Evolutionary conservation across 441 rosid genomes (phyloP).

Genomic region (Brassica hybrid): DNA sequence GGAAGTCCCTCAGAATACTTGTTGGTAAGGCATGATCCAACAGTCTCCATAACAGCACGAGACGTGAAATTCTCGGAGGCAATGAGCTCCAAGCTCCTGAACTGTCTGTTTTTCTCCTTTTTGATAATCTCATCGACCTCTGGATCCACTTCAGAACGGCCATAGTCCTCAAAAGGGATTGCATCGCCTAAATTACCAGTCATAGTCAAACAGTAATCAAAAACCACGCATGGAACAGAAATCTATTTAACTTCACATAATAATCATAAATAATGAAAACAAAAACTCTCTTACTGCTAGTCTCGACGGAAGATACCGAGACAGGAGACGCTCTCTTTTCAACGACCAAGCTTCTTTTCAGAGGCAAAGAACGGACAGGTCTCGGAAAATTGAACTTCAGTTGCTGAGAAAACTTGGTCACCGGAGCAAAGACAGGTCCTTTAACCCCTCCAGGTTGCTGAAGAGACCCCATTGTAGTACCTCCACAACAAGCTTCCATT

Average conservation of each 20-base stretch:
- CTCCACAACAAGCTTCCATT: conserved; percentile 62
- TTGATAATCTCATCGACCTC: conserved; percentile 65
- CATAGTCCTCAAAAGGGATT: conserved; percentile 57
- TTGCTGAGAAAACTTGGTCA: conserved; percentile 49
- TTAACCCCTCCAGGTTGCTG: conserved; percentile 57
- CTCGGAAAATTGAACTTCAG: conserved; percentile 49
- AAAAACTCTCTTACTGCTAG: conserved; percentile 42
- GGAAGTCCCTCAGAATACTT: conserved; percentile 96
- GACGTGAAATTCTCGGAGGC: conserved; percentile 92
- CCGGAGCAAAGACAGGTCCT: conserved; percentile 40
- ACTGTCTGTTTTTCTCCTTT: conserved; percentile 86
- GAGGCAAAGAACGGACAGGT: conserved; percentile 44
- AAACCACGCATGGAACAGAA: neutral
- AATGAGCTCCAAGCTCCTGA: conserved; percentile 84
- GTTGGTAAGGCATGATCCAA: conserved; percentile 93
- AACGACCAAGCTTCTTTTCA: conserved; percentile 54
- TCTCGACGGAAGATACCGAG: conserved; percentile 55
- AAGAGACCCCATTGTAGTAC: conserved; percentile 58
- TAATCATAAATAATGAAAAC: neutral
- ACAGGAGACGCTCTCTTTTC: conserved; percentile 57
- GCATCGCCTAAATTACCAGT: conserved; percentile 47
- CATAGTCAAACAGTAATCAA: neutral
- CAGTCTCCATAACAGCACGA: conserved; percentile 93
- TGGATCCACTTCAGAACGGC: conserved; percentile 77
- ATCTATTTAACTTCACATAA: neutral